Evolutionary conservation across 2,329 filamentous ascomycete species (phyloP), one percentile per base, ranked within the genome.

Genomic region (Botrytis pseudocinerea): DNA sequence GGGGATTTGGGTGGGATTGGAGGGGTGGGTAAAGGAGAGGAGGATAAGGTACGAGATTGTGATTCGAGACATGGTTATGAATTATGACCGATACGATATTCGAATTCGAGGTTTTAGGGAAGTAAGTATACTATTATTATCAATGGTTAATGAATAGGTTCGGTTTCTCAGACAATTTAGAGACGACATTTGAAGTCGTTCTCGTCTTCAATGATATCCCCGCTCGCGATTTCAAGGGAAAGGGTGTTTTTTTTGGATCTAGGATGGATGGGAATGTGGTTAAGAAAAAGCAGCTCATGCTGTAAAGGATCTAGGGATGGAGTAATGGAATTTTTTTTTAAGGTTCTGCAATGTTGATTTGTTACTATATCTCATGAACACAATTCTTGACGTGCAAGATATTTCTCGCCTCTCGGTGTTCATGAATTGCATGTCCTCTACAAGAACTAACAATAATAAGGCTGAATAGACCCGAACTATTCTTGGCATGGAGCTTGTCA

Each of bases 21-120:
- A 9, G 57, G 1, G 4, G 5, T 8, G 1, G 1, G 12, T 20
- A 16, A 12, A 14, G 5, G 20, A 14, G 28, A n/a, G n/a, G n/a
- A 4, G 28, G 18, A 22, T 16, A 10, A 9, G 62, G 20, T 16
- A 16, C 32, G 28, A 54, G 28, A 4, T 32, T 6, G 1, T 48
- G 2, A 22, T 5, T 48, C n/a, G 28, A 12, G 25, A 4, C 2
- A 9, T 14, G 32, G 3, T 8, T 10, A 48, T 65, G 62, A n/a
- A 8, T 48, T 18, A 38, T 38, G 20, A 65, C 62, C 35, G 25
- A 65, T 46, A 0, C 25, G 20, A 35, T 35, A 16, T 28, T 22
- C 9, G 25, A 22, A 25, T 22, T 48, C 48, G 25, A 12, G 4
- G 22, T 22, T 35, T 28, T 16, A n/a, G 28, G 42, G 2, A 16